Base-by-base conservation (phyloP, 192 early-diverging fungal species). In the Umbelopsis isabellina region DNA sequence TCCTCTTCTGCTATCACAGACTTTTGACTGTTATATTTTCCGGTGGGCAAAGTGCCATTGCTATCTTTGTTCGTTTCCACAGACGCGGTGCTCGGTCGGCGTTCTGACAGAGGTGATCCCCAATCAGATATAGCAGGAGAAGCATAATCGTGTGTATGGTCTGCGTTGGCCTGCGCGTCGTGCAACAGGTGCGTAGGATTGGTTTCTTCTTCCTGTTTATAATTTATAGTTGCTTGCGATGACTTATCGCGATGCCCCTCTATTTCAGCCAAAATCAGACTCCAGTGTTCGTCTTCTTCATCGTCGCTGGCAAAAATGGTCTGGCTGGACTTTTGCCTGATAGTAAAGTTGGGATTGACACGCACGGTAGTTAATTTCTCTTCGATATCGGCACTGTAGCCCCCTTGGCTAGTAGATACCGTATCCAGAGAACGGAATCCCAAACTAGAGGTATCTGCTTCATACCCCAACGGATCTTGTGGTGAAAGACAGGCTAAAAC, bases 271-370 rank as follows among this genome's bases (percentile, higher is more conserved):
- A 61, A 61, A 61, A 61, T 61, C 21, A 61, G 16, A 16, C 55
- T 33, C 55, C 55, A 61, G 25, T 61, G 27, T 30, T 27, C 55
- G 33, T 61, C 55, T 61, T 61, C 55, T n/a, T 61, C 55, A 61
- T 61, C 55, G 11, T 61, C 55, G 33, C 55, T 61, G 0, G 55
- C 55, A 61, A 61, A 61, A 61, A 61, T 61, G 55, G 55, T 61
- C 37, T 61, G 27, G 13, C 55, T 61, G 4, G 55, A 61, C 25
- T 35, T 25, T 61, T 61, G 55, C 12, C 55, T 25, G 1, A 30
- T 16, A n/a, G 11, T 25, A 12, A 35, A 15, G 27, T 25, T 33
- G 27, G 9, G 33, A 61, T 61, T 61, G 55, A 35, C 55, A 30
- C 55, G 55, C 15, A 7, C 33, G 11, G 25, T 61, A 13, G 30